Conservation (phyloP, 495 filamentous ascomycete genomes). For the Parachaetomium inaequale region DNA sequence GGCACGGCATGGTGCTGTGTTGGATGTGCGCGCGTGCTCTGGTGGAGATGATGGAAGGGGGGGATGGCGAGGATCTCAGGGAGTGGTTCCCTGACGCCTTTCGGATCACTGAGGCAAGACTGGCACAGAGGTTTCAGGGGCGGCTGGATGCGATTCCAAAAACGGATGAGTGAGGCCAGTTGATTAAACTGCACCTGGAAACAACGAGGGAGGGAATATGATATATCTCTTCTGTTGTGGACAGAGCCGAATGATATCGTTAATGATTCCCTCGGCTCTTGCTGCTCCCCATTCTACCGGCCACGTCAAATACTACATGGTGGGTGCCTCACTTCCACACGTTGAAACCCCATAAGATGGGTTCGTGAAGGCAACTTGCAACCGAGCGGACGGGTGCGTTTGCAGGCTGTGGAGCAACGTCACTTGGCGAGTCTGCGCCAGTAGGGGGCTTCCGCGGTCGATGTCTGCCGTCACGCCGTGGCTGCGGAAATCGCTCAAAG, state of each 20-base stretch:
- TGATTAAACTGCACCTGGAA: not conserved
- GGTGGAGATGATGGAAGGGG: slow-evolving; percentile 48
- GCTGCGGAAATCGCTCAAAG: not conserved
- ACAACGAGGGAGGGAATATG: too few species aligned
- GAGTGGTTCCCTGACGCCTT: slow-evolving; percentile 55
- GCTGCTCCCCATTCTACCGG: too few species aligned
- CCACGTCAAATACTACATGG: too few species aligned
- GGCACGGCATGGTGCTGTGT: slow-evolving; percentile 58
- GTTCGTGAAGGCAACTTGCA: too few species aligned
- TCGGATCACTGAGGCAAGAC: slow-evolving; percentile 42
- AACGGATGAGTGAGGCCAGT: not conserved
- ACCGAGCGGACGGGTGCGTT: not conserved
- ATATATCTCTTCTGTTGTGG: too few species aligned
- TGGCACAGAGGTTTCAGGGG: slow-evolving; percentile 44
- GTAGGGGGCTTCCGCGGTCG: not conserved
- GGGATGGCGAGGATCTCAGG: slow-evolving; percentile 31
- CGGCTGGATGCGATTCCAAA: slow-evolving; percentile 28
- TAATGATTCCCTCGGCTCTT: too few species aligned
- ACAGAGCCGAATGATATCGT: too few species aligned
- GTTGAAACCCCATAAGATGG: too few species aligned
- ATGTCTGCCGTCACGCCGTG: too few species aligned
- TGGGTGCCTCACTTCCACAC: too few species aligned
- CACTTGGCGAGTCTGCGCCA: too few species aligned
- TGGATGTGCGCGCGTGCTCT: slow-evolving; percentile 54
- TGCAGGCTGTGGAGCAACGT: too few species aligned